A percentile compares a stretch with the other conserved stretches of the same genome.
Evolutionary conservation across 1,284 basidiomycete species (phyloP).

Genomic region (Cryptococcus sp.): DNA sequence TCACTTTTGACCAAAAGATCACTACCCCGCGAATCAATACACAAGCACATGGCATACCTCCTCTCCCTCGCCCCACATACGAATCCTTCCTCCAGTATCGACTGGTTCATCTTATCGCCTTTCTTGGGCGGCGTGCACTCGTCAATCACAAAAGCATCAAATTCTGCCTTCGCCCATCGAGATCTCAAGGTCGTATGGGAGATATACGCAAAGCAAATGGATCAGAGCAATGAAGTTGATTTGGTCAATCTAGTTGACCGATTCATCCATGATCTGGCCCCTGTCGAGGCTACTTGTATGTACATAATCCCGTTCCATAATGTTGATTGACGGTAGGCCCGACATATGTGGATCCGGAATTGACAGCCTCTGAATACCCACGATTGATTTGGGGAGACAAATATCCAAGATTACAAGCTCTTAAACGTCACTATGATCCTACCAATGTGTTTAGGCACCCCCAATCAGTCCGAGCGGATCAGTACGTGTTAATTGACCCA

Average conservation of each 20-base stretch:
- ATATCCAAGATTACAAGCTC: conserved; percentile 7
- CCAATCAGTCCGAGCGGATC: background rate
- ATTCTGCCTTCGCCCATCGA: conserved; percentile 14
- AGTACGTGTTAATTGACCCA: background rate
- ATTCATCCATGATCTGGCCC: conserved; percentile 7
- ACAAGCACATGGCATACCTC: conserved; percentile 8
- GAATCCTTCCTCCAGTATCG: conserved; percentile 10
- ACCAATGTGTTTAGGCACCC: conserved; percentile 10
- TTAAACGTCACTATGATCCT: conserved; percentile 12
- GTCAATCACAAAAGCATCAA: background rate
- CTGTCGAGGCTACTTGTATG: conserved; percentile 14
- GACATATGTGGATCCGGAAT: conserved; percentile 15
- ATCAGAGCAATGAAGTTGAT: background rate
- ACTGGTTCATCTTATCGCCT: conserved; percentile 18
- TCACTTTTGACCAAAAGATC: conserved; percentile 2
- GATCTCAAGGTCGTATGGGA: conserved; percentile 18
- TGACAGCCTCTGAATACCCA: conserved; percentile 7
- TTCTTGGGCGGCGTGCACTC: conserved; percentile 15
- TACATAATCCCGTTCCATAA: background rate
- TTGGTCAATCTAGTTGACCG: conserved; percentile 10
- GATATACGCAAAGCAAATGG: conserved; percentile 13
- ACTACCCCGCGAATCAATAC: background rate
- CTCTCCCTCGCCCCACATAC: conserved; percentile 8
- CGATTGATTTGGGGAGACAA: conserved; percentile 7
- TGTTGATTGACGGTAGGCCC: conserved; percentile 5